Percentiles rank a stretch among this genome's conserved stretches.
Evolutionary conservation across 2,329 filamentous ascomycete genomes (phyloP).

Genomic region (Fusarium tricinctum): DNA sequence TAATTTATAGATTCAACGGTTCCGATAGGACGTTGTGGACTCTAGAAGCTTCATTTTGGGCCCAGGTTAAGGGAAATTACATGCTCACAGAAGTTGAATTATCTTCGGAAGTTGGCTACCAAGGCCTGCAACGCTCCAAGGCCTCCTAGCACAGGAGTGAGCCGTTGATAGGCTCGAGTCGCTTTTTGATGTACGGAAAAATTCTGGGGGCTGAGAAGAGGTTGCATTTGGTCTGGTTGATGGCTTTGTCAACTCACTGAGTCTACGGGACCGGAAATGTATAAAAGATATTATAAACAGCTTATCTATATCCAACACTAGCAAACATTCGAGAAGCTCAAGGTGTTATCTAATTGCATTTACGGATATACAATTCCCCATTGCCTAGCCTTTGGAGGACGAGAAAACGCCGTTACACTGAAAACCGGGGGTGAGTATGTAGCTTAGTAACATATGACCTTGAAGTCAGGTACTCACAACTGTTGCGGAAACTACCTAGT

Average conservation of each 20-base stretch:
- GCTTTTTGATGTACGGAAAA: background rate
- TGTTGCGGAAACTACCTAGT: too few relatives aligned
- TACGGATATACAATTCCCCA: too few relatives aligned
- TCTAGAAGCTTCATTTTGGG: conserved; percentile 1
- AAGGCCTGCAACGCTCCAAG: conserved; percentile 1
- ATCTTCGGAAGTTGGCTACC: conserved; percentile 25
- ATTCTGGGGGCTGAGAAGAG: background rate
- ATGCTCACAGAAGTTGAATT: conserved; percentile 32
- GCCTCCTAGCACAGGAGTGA: conserved; percentile 12
- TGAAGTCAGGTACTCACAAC: too few relatives aligned
- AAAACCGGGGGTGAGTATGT: too few relatives aligned
- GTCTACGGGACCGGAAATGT: too few relatives aligned
- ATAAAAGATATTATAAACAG: too few relatives aligned
- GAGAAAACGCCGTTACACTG: too few relatives aligned
- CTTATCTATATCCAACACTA: too few relatives aligned
- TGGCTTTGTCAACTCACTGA: background rate
- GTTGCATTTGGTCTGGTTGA: background rate
- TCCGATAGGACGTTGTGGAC: background rate
- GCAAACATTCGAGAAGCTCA: too few relatives aligned
- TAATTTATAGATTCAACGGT: background rate
- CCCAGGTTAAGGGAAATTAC: conserved; percentile 37
- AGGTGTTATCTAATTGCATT: too few relatives aligned
- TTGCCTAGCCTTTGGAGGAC: too few relatives aligned
- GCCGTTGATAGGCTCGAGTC: background rate
- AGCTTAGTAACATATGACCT: too few relatives aligned